Percentiles rank a stretch among this genome's conserved stretches.
Conservation (phyloP, 1,139 yeast species). For the Taphrina flavorubra region DNA sequence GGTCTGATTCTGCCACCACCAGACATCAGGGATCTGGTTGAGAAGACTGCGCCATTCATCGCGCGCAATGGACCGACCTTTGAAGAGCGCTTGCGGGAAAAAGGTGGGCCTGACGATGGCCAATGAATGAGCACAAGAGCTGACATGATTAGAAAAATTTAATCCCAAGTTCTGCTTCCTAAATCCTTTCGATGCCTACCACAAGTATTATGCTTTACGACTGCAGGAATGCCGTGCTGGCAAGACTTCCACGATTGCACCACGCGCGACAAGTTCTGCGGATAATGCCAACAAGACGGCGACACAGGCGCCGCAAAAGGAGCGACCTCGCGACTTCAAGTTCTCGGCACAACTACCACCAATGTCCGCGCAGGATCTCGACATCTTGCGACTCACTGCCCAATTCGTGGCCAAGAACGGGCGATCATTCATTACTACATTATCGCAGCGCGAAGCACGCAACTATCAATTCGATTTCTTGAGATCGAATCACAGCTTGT, state of each 20-base stretch:
- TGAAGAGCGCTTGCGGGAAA: constrained; percentile 63
- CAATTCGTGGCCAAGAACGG: constrained; percentile 67
- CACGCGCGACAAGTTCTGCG: constrained; percentile 34
- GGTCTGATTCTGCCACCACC: constrained; percentile 64
- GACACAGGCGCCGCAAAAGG: constrained; percentile 3
- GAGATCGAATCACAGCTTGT: constrained; percentile 64
- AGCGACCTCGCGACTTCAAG: constrained; percentile 55
- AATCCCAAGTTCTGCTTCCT: constrained; percentile 70
- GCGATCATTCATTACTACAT: constrained; percentile 54
- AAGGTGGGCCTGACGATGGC: background rate
- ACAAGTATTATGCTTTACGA: constrained; percentile 63
- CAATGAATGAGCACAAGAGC: background rate
- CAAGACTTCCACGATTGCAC: constrained; percentile 45
- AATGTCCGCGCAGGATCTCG: constrained; percentile 68
- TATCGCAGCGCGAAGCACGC: constrained; percentile 55
- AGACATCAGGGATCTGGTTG: constrained; percentile 63
- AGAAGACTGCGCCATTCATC: constrained; percentile 75
- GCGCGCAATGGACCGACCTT: constrained; percentile 67
- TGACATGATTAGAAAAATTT: constrained; percentile 52
- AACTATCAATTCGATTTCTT: constrained; percentile 73
- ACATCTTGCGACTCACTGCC: constrained; percentile 75
- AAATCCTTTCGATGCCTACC: constrained; percentile 60
- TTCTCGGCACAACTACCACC: constrained; percentile 62
- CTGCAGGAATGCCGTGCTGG: constrained; percentile 48
- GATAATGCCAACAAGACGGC: background rate